Base-by-base conservation (phyloP, 108 stramenopile genomes). In the Skeletonema tropicum region DNA sequence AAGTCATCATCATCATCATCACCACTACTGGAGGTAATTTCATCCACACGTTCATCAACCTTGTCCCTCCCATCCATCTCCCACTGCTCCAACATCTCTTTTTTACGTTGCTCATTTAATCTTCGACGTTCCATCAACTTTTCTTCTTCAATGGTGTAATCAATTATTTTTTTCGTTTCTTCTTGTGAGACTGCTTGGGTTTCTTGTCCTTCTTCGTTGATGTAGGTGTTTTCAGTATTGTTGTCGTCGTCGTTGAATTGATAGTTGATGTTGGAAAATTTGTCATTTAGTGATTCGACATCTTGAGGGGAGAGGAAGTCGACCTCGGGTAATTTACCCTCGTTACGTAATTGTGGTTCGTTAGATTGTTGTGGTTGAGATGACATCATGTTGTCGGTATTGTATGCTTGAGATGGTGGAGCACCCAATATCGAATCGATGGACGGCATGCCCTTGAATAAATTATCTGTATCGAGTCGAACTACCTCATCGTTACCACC, bases 101-200 rank as follows among this genome's bases (percentile, higher is more conserved):
- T 5, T n/a, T 72, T 72, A 0, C 45, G 29, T 9, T 26, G 26
- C 14, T 49, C 23, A 13, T 62, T 41, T 42, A 49, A 15, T 10
- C 13, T 14, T 1, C 29, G 12, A 13, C 26, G 38, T 72, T 72
- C 71, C 38, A 15, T 31, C 5, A 33, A 12, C 39, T 46, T 26
- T 49, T 63, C 71, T 14, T 72, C 71, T 32, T 63, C 71, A 25
- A 72, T 31, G 30, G 61, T 39, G 30, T 72, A 72, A 23, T 72
- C 71, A 30, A 72, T 42, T 0, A 72, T 72, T 10, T 58, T 58
- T 3, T 41, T 21, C 0, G 71, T 60, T 58, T 72, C 71, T 5
- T 62, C 49, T 0, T 12, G 39, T 25, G 71, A 21, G 11, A 72
- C 48, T 23, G 14, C 41, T 36, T 32, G 35, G 3, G 17, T 41